Conservation (phyloP, 441 rosid genomes). For the Pelargonium exstipulatum region DNA sequence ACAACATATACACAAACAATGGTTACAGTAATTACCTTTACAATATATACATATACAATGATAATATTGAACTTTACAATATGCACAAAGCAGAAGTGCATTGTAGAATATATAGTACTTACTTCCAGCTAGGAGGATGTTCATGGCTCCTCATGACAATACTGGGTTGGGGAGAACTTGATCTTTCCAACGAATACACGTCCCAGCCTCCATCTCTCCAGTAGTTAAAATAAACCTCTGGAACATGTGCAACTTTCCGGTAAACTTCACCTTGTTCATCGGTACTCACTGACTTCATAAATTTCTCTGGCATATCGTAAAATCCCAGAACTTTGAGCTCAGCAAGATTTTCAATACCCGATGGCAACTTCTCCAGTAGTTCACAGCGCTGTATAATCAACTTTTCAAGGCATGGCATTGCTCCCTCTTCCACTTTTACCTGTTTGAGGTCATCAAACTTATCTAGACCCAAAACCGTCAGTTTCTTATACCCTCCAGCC, state of each 20-base stretch:
- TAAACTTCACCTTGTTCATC: conserved; percentile 31
- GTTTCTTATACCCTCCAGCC: conserved; percentile 32
- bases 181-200: conserved; percentile 27
- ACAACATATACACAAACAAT: no score
- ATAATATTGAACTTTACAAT: no score
- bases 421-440: conserved; percentile 31
- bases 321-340: conserved; percentile 30
- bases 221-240: conserved; percentile 33
- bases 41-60: no score
- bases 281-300: conserved; percentile 28
- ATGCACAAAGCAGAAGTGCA: no score
- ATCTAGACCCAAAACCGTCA: conserved; percentile 34
- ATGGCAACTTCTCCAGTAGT: conserved; percentile 32
- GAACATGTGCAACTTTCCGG: conserved; percentile 29
- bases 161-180: conserved; percentile 6
- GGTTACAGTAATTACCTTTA: no score
- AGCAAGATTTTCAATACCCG: conserved; percentile 33
- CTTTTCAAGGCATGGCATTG: conserved; percentile 36
- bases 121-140: conserved; percentile 16
- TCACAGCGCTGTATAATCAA: conserved; percentile 33
- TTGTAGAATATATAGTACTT: not conserved
- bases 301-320: conserved; percentile 34
- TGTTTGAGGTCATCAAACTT: conserved; percentile 28
- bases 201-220: conserved; percentile 36
- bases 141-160: not conserved